phyloP scores from a whole-genome alignment of 192 early-diverging fungal species.

The Coemansia sp. region DNA sequence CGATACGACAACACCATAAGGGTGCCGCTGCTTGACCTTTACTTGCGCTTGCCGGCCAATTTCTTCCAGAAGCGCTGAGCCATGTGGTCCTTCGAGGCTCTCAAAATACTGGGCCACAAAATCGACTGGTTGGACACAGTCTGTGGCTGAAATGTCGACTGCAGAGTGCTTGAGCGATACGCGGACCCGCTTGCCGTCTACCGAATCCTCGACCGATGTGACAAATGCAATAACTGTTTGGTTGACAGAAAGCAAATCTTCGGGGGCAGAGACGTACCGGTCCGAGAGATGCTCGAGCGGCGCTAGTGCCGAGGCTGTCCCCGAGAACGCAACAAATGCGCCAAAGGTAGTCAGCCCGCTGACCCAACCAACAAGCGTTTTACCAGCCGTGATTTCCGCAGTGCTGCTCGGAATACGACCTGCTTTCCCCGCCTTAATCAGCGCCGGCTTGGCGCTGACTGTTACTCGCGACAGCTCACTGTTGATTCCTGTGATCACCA shows the following conservation, averaged over 20 bases:
- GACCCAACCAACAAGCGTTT: constrained; percentile 67
- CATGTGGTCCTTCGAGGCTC: constrained; percentile 38
- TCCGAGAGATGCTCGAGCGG: constrained; percentile 60
- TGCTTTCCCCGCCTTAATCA: constrained; percentile 60
- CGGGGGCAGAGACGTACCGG: constrained; percentile 58
- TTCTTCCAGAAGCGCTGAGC: constrained; percentile 48
- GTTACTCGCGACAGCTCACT: constrained; percentile 46
- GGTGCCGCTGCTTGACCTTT: constrained; percentile 51
- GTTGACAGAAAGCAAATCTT: constrained; percentile 56
- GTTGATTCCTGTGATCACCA: constrained; percentile 61
- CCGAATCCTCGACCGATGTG: constrained; percentile 52
- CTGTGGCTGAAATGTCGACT: constrained; percentile 35
- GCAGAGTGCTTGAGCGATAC: constrained; percentile 71
- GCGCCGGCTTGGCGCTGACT: constrained; percentile 64
- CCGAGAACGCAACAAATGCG: constrained; percentile 67
- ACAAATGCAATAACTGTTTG: constrained; percentile 74
- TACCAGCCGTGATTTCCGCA: constrained; percentile 55
- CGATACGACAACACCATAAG: constrained; percentile 59
- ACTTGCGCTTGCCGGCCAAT: constrained; percentile 53
- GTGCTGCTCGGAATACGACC: constrained; percentile 41
- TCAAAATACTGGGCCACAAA: constrained; percentile 58
- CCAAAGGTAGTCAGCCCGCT: constrained; percentile 58
- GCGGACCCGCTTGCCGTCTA: constrained; percentile 49
- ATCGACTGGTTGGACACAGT: constrained; percentile 50
- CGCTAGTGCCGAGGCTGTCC: constrained; percentile 61